These are phyloP conservation scores for Aspergillus brunneoviolaceus DNA, from an alignment of 2,329 filamentous ascomycete genomes.

Conservation along the genomic window DNA sequence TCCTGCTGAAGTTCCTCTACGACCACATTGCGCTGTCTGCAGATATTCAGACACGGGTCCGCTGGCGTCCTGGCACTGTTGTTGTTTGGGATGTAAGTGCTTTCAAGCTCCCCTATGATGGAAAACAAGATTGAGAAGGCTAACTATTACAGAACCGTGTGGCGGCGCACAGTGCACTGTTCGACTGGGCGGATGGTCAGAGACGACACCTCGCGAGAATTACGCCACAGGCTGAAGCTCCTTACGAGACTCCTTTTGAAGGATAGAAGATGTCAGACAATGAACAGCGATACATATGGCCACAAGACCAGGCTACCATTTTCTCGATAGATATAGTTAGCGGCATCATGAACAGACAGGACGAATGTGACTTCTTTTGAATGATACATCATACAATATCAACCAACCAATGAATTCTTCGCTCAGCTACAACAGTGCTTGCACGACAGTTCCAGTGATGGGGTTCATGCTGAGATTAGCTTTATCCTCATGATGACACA, in stretches of 20 bases:
- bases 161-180: conserved; percentile 72
- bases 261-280: conserved; percentile 15
- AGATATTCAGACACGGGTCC: conserved; percentile 72
- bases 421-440: no score
- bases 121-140: not conserved
- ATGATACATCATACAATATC: no score
- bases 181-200: conserved; percentile 80
- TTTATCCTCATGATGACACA: no score
- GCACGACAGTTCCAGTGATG: no score
- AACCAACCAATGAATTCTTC: no score
- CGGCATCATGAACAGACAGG: not conserved
- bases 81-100: conserved; percentile 72
- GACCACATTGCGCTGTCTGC: conserved; percentile 71
- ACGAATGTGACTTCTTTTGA: no score
- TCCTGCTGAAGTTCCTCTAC: conserved; percentile 72
- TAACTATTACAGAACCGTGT: conserved; percentile 60
- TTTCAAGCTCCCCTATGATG: not conserved
- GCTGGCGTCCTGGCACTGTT: conserved; percentile 77
- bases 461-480: no score
- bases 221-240: conserved; percentile 77
- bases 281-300: not conserved
- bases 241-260: conserved; percentile 67
- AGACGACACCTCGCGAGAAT: conserved; percentile 77
- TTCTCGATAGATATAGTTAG: not conserved
- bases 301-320: not conserved